Conservation (phyloP, 352 stramenopile genomes). For the Pythium rishiriense region DNA sequence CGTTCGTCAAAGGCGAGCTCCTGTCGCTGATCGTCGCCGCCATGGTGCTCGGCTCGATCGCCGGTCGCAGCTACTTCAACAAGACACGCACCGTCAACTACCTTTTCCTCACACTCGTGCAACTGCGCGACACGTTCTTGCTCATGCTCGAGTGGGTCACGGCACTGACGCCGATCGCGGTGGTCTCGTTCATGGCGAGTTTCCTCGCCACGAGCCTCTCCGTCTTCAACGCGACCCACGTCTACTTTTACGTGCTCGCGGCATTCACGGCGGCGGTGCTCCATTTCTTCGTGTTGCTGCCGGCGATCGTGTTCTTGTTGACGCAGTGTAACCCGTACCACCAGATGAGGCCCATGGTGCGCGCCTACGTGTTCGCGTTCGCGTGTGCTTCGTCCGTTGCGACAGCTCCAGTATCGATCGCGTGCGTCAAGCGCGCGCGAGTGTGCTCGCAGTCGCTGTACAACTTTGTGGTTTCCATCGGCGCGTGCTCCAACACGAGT, state of each 20-base stretch:
- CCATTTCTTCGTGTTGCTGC: background rate
- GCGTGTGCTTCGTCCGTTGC: slow-evolving; percentile 63
- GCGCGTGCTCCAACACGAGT: slow-evolving; percentile 66
- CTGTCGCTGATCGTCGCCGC: slow-evolving; percentile 44
- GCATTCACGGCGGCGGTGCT: background rate
- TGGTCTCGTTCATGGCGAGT: slow-evolving; percentile 26
- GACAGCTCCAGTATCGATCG: slow-evolving; percentile 61
- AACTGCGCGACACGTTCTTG: slow-evolving; percentile 73
- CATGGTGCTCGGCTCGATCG: too few species aligned
- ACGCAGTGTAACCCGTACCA: slow-evolving; percentile 68
- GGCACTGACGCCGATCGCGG: slow-evolving; percentile 2
- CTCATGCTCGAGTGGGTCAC: slow-evolving; percentile 26
- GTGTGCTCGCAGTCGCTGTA: slow-evolving; percentile 69
- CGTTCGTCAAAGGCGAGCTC: slow-evolving; percentile 64
- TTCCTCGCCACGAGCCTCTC: slow-evolving; percentile 40
- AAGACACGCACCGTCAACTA: too few species aligned
- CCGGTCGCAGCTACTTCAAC: slow-evolving; percentile 48
- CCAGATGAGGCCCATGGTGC: slow-evolving; percentile 64
- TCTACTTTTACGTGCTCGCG: slow-evolving; percentile 11
- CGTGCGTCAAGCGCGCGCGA: slow-evolving; percentile 57
- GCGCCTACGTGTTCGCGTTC: slow-evolving; percentile 68
- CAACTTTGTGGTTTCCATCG: slow-evolving; percentile 73
- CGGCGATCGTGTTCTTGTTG: slow-evolving; percentile 20
- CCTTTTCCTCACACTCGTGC: slow-evolving; percentile 56
- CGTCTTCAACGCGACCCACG: background rate